These are phyloP conservation scores for Endogone sp. DNA, from an alignment of 192 early-diverging fungal genomes.

Conservation along the genomic window DNA sequence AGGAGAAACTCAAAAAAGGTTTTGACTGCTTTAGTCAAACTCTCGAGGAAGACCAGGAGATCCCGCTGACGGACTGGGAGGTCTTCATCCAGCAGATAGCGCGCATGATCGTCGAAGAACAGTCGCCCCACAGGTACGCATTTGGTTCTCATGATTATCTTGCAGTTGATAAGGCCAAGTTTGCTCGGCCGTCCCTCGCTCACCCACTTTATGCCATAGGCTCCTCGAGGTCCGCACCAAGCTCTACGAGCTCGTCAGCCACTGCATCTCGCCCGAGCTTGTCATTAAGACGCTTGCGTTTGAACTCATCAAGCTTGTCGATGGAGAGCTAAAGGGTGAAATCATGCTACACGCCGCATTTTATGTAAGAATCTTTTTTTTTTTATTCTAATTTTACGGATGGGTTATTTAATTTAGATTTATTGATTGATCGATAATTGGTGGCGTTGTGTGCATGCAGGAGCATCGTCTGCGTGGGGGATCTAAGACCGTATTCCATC, in stretches of 20 bases:
- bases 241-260: conserved; percentile 84
- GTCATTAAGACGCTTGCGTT: conserved; percentile 79
- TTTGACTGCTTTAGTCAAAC: conserved; percentile 18
- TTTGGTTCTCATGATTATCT: too few species aligned
- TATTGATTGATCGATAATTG: conserved; percentile 4
- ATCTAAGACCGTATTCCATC: conserved; percentile 89
- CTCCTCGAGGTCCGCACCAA: conserved; percentile 67
- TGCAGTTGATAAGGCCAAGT: too few species aligned
- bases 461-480: conserved; percentile 86
- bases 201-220: conserved; percentile 17
- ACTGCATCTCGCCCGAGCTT: conserved; percentile 83
- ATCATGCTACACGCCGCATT: conserved; percentile 77
- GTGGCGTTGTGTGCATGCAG: conserved; percentile 8
- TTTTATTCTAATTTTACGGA: conserved; percentile 18
- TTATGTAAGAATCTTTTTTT: conserved; percentile 40
- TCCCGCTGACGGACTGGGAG: conserved; percentile 87
- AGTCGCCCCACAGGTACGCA: conserved; percentile 64
- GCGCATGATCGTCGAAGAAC: conserved; percentile 62
- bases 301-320: conserved; percentile 68
- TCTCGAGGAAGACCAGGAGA: conserved; percentile 45
- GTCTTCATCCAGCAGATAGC: conserved; percentile 68
- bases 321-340: conserved; percentile 59
- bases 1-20: neutral
- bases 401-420: neutral
- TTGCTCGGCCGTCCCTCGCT: too few species aligned